These are phyloP conservation scores for Lentinula sp. DNA, from an alignment of 768 basidiomycete species.

Conservation along the genomic window DNA sequence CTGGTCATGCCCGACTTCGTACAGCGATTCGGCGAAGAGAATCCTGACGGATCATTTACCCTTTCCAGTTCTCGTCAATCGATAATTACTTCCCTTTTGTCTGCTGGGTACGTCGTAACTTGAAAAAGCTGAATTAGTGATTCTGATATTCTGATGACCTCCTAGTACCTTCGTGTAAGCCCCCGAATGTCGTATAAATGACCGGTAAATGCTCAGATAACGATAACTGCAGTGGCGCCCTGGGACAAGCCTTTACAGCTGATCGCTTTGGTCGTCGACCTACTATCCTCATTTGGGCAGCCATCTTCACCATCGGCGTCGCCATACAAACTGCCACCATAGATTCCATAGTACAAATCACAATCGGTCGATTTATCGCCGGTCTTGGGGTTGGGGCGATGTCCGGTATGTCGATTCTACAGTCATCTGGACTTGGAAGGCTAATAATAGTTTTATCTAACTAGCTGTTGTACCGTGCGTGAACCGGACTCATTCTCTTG, in stretches of 20 bases:
- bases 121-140: not conserved
- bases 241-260: constrained; percentile 69
- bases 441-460: constrained; percentile 3
- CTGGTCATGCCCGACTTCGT: constrained; percentile 78
- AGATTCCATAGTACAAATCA: constrained; percentile 57
- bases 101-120: constrained; percentile 50
- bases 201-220: not conserved
- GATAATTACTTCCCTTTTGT: constrained; percentile 73
- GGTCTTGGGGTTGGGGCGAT: constrained; percentile 75
- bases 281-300: constrained; percentile 73
- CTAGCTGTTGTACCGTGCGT: constrained; percentile 47
- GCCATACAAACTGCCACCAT: constrained; percentile 65
- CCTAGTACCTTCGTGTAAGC: constrained; percentile 47
- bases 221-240: constrained; percentile 41
- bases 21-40: constrained; percentile 54
- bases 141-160: not conserved
- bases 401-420: constrained; percentile 37
- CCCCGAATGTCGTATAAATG: constrained; percentile 8
- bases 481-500: not conserved
- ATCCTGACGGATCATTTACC: constrained; percentile 37
- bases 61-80: constrained; percentile 63
- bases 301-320: constrained; percentile 64
- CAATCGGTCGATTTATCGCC: constrained; percentile 68
- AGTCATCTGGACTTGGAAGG: not conserved
- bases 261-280: constrained; percentile 67